Evolutionary conservation across 257 asterid species (phyloP), one percentile per base, ranked within the genome.

Genomic region (Euphrasia confusa): DNA sequence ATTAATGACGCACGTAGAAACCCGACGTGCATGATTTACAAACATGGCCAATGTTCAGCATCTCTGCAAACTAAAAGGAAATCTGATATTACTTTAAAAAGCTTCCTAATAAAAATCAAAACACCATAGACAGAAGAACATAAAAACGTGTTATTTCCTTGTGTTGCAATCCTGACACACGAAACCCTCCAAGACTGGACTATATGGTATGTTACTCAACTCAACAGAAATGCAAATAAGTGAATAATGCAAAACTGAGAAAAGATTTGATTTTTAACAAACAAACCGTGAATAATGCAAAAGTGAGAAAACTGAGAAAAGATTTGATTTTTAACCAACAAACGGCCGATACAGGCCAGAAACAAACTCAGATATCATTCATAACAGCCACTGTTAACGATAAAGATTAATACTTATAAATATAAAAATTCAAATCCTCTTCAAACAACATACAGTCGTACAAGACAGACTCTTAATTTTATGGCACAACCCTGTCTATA

Each of bases 391-490:
- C 77, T 73, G 73, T 79, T 65, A 75, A 55, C 63, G 57, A 79
- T 76, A 71, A 45, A 72, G 75, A 79, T 71, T 60, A 79, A 59
- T 39, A 77, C 52, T 70, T 68, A 56, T 75, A 71, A 73, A 79
- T 76, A 72, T 66, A 70, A 60, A 65, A 68, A 75, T 40, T 79
- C 65, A 68, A 76, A 66, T 66, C 68, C 71, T 72, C 78, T 66
- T 65, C 75, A 71, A 68, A 65, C 81, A 76, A 61, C 82, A 72
- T 45, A 42, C 48, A 45, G 18, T 45, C 52, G 21, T 52, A 52
- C 27, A 52, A 15, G 27, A 18, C 57, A 52, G 14, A 52, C 32
- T 52, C 32, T 52, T 18, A 18, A 18, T 52, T 7, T 52, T 52
- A 50, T 50, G 55, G 9, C 57, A 52, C 57, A 52, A 4, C 54